These are phyloP conservation scores for Lyophyllum decastes DNA, from an alignment of 768 basidiomycete species.

Conservation along the genomic window DNA sequence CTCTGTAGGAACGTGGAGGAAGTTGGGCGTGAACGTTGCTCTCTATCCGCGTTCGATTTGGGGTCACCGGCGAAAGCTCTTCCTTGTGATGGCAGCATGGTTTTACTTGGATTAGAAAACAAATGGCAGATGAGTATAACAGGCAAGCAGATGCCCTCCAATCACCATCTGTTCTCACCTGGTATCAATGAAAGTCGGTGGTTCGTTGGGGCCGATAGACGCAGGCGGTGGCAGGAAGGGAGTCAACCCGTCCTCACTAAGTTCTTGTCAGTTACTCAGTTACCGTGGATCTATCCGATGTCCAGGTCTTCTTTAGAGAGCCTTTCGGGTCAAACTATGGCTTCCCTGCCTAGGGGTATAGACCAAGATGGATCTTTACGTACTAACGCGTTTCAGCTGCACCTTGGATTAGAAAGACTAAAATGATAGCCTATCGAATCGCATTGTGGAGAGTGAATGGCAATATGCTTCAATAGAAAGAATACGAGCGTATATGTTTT, in stretches of 20 bases:
- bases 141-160: constrained; percentile 18
- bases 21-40: constrained; percentile 20
- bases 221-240: constrained; percentile 23
- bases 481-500: not conserved
- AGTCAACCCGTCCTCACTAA: constrained; percentile 6
- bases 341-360: constrained; percentile 16
- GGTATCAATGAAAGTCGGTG: constrained; percentile 25
- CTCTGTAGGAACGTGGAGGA: constrained; percentile 23
- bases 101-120: constrained; percentile 17
- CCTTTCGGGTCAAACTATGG: constrained; percentile 15
- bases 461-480: not conserved
- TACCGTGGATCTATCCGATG: constrained; percentile 19
- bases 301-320: constrained; percentile 13
- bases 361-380: constrained; percentile 7
- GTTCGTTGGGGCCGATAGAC: constrained; percentile 28
- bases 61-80: constrained; percentile 30
- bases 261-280: constrained; percentile 17
- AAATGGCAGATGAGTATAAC: constrained; percentile 20
- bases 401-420: not conserved
- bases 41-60: constrained; percentile 25
- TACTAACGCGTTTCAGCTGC: constrained; percentile 8
- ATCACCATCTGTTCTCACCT: constrained; percentile 25
- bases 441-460: not conserved
- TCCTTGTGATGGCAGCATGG: constrained; percentile 37
- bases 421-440: not conserved